Conservation (phyloP, 2,329 filamentous ascomycete species). For the Incumbomyces delicatus region DNA sequence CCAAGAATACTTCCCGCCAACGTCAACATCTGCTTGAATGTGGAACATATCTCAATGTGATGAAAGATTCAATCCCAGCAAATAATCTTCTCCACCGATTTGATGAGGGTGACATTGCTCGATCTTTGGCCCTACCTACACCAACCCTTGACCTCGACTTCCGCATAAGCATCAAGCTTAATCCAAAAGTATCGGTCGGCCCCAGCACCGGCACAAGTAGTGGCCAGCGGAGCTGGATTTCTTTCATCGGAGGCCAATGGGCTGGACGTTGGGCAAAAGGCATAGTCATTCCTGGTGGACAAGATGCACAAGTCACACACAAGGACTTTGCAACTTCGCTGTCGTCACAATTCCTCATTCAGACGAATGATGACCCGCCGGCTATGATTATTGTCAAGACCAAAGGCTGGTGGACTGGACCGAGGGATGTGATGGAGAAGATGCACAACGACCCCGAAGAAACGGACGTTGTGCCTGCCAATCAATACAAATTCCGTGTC, state of each 20-base stretch:
- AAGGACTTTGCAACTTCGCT: slow-evolving; percentile 39
- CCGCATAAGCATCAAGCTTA: slow-evolving; percentile 44
- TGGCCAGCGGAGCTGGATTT: slow-evolving; percentile 43
- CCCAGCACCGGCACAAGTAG: slow-evolving; percentile 30
- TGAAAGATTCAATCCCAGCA: slow-evolving; percentile 43
- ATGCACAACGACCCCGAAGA: slow-evolving; percentile 31
- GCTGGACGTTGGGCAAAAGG: slow-evolving; percentile 44
- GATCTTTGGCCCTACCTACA: slow-evolving; percentile 37
- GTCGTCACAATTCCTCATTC: slow-evolving; percentile 38
- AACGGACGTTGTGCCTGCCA: slow-evolving; percentile 39
- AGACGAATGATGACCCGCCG: slow-evolving; percentile 41
- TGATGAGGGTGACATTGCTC: slow-evolving; percentile 40
- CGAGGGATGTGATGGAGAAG: slow-evolving; percentile 41
- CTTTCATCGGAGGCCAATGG: slow-evolving; percentile 43
- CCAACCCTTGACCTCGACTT: slow-evolving; percentile 43
- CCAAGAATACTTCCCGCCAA: slow-evolving; percentile 42
- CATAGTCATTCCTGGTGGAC: slow-evolving; percentile 41
- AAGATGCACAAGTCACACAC: slow-evolving; percentile 40
- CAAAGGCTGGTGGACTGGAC: slow-evolving; percentile 39
- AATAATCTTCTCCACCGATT: slow-evolving; percentile 43
- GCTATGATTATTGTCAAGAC: slow-evolving; percentile 40
- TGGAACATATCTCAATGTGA: slow-evolving; percentile 41
- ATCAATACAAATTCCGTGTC: slow-evolving; percentile 40
- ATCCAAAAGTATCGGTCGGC: slow-evolving; percentile 40
- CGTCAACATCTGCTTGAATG: slow-evolving; percentile 41